phyloP scores from a whole-genome alignment of 2,329 filamentous ascomycete species.

The Colletotrichum musicola region DNA sequence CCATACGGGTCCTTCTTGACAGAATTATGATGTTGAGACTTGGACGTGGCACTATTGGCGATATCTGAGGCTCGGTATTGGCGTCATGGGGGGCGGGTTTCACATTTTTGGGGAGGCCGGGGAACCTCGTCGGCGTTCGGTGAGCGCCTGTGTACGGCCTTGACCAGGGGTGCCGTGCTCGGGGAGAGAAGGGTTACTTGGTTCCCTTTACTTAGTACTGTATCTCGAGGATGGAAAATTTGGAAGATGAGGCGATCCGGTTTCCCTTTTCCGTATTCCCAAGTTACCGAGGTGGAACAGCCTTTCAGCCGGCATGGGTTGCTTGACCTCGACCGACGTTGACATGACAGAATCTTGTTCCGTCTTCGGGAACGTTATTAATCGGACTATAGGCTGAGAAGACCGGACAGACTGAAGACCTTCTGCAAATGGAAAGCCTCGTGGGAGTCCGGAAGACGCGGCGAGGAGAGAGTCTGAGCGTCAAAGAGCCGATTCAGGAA shows the following conservation, averaged over 20 bases:
- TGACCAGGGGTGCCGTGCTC: constrained; percentile 6
- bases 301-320: not conserved
- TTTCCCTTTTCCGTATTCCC: not conserved
- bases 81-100: constrained; percentile 26
- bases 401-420: constrained; percentile 1
- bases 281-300: not conserved
- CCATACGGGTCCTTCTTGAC: not conserved
- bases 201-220: too few species aligned
- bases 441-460: not conserved
- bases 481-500: not conserved
- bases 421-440: not conserved
- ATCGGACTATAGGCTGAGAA: constrained; percentile 1
- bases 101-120: constrained; percentile 15
- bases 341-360: not conserved
- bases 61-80: not conserved
- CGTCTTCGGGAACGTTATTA: not conserved
- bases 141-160: not conserved
- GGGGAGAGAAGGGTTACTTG: not conserved
- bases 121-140: constrained; percentile 18
- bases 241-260: constrained; percentile 14
- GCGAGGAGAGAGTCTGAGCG: not conserved
- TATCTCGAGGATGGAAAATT: constrained; percentile 10
- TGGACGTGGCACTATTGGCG: too few species aligned
- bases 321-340: constrained; percentile 6
- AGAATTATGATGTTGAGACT: not conserved